A percentile compares a stretch with the other conserved stretches of the same genome.
These are phyloP conservation scores for Przewalskia tangutica DNA, from an alignment of 257 asterid genomes.

Conservation along the genomic window DNA sequence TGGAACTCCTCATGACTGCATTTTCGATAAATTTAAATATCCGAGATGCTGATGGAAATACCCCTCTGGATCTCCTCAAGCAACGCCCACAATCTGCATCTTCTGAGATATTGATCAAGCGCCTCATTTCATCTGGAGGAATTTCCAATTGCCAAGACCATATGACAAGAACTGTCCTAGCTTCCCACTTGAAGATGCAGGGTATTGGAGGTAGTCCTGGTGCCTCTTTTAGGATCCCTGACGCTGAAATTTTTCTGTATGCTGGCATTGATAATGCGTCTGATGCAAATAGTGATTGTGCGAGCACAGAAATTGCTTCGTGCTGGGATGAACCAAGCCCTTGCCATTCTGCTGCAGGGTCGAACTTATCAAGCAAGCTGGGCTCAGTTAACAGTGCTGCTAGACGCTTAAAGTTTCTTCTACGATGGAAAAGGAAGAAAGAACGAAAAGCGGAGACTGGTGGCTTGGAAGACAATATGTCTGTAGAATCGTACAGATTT, in stretches of 20 bases:
- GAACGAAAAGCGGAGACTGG: conserved; percentile 10
- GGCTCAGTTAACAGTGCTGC: conserved; percentile 30
- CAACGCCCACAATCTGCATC: conserved; percentile 50
- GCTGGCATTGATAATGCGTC: conserved; percentile 39
- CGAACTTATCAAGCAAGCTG: conserved; percentile 19
- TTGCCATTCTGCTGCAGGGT: conserved; percentile 15
- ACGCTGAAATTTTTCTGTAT: conserved; percentile 54
- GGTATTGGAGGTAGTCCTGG: conserved; percentile 76
- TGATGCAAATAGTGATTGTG: conserved; percentile 24
- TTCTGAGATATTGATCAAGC: conserved; percentile 60
- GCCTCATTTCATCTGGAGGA: conserved; percentile 70
- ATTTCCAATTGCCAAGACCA: conserved; percentile 34
- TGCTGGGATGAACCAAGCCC: conserved; percentile 49
- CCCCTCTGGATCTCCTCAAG: conserved; percentile 70
- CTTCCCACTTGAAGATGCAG: conserved; percentile 49
- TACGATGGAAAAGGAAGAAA: conserved; percentile 35
- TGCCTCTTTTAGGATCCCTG: conserved; percentile 64
- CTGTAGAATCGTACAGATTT: conserved; percentile 21
- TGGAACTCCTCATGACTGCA: conserved; percentile 66
- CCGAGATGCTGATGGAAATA: conserved; percentile 57
- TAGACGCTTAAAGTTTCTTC: conserved; percentile 40
- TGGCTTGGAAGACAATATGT: conserved; percentile 24
- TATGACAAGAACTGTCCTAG: conserved; percentile 30
- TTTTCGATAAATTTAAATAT: conserved; percentile 41
- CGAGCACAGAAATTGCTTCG: conserved; percentile 25